A percentile compares a stretch with the other conserved stretches of the same genome.
Evolutionary conservation across 2,329 filamentous ascomycete species (phyloP).

Genomic region (Triangularia verruculosa): DNA sequence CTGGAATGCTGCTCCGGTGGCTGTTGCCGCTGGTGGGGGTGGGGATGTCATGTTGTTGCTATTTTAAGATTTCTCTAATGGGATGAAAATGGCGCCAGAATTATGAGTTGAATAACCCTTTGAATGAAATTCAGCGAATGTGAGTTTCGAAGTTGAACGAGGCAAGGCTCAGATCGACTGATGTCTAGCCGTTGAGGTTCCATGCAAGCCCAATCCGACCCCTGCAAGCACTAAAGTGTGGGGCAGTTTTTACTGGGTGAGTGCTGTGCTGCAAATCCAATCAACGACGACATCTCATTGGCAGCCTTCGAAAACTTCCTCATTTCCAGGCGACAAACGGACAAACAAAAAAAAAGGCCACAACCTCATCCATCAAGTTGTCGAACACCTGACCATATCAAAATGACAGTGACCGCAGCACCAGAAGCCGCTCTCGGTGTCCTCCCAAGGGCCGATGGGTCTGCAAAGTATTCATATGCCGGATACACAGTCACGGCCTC

Average conservation of each 20-base stretch:
- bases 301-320: slow-evolving; percentile 13
- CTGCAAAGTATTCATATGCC: slow-evolving; percentile 69
- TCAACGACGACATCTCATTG: neutral
- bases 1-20: neutral
- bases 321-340: neutral
- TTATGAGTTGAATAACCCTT: neutral
- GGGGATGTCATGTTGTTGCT: neutral
- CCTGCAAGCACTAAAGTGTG: slow-evolving; percentile 22
- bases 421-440: slow-evolving; percentile 54
- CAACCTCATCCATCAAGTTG: neutral
- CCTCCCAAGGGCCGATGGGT: slow-evolving; percentile 73
- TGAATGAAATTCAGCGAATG: neutral
- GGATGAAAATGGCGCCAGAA: slow-evolving; percentile 7
- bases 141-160: slow-evolving; percentile 11
- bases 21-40: slow-evolving; percentile 1
- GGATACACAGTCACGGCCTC: slow-evolving; percentile 81
- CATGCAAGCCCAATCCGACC: slow-evolving; percentile 12
- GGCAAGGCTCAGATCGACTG: slow-evolving; percentile 10
- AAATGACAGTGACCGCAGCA: slow-evolving; percentile 46
- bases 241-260: slow-evolving; percentile 14
- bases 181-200: slow-evolving; percentile 12
- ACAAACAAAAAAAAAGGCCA: neutral
- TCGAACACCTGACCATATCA: neutral
- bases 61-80: neutral
- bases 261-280: slow-evolving; percentile 22